Evolutionary conservation across 805 yeast species (phyloP), one percentile per base, ranked within the genome.

Genomic region (Wilhelminamyces savonicus): DNA sequence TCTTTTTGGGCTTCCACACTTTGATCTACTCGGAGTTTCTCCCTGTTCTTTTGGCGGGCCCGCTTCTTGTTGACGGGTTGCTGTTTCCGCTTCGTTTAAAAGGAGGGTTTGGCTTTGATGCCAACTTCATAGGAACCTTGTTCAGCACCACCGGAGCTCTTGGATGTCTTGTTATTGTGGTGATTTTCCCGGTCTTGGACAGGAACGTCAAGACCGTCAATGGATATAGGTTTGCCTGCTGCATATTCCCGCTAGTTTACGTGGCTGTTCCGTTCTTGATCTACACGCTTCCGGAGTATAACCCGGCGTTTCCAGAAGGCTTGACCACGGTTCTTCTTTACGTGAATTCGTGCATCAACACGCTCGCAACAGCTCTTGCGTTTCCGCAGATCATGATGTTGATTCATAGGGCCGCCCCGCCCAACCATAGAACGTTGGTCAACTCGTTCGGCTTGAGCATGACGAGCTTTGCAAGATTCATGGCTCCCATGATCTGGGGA

Each of bases 401-500:
- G 30, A 35, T 43, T 19, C 40, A 32, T 30, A 32, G 43, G 3
- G 49, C 44, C 16, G 36, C 46, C 4, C 36, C 36, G 27, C 39
- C 42, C 5, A 30, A 38, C 17, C 31, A 43, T 30, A 34, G 49
- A 6, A 44, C 44, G 7, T 37, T 44, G 18, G 44, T 44, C 15
- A 44, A 44, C 27, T 35, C 44, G 19, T 31, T 43, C 13, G 33
- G 36, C 12, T 37, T 43, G 42, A 35, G 46, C 15, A 39, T 40
- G 23, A 43, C 41, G 14, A 31, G 44, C 6, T 31, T 43, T 35
- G 49, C 49, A 5, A 20, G 49, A n/a, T 44, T 40, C 21, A 21
- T 43, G 4, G 49, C 43, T 5, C 49, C 49, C 1, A 27, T 43
- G 4, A 19, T 27, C 4, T 44, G 48, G 48, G 49, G 49, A 2